These are phyloP conservation scores for Aphanocladium album DNA, from an alignment of 2,329 filamentous ascomycete genomes.

Conservation along the genomic window DNA sequence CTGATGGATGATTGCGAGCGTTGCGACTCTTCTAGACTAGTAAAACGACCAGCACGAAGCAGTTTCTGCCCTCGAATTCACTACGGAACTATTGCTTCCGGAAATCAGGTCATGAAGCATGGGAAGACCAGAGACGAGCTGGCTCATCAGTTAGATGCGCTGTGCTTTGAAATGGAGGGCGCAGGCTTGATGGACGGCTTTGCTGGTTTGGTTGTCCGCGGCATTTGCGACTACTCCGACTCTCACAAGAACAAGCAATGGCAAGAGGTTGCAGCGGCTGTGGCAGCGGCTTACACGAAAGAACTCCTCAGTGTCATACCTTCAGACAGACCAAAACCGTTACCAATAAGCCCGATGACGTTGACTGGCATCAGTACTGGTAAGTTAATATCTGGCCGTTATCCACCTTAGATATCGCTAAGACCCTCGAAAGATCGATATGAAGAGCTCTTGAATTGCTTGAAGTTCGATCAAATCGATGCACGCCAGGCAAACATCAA, in stretches of 20 bases:
- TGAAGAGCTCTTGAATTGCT: background rate
- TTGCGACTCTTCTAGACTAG: background rate
- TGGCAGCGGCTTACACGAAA: constrained; percentile 21
- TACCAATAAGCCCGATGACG: too few species aligned
- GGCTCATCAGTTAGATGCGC: constrained; percentile 3
- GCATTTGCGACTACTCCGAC: constrained; percentile 30
- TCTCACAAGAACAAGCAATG: constrained; percentile 23
- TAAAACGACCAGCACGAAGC: background rate
- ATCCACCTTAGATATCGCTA: background rate
- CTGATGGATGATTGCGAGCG: background rate
- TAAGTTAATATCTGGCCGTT: background rate
- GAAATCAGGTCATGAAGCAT: constrained; percentile 20
- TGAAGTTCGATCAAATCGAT: background rate
- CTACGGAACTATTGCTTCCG: constrained; percentile 22
- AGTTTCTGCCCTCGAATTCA: constrained; percentile 14
- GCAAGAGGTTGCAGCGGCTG: constrained; percentile 21
- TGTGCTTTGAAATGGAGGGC: constrained; percentile 25
- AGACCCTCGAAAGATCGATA: background rate
- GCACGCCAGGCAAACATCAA: background rate
- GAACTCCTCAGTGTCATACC: background rate
- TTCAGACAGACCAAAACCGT: too few species aligned
- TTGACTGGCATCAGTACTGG: background rate
- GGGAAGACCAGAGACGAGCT: constrained; percentile 7
- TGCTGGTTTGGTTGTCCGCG: constrained; percentile 28
- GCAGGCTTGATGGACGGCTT: constrained; percentile 23